These are phyloP conservation scores for Xylaria multiplex DNA, from an alignment of 2,329 filamentous ascomycete genomes.

Conservation along the genomic window DNA sequence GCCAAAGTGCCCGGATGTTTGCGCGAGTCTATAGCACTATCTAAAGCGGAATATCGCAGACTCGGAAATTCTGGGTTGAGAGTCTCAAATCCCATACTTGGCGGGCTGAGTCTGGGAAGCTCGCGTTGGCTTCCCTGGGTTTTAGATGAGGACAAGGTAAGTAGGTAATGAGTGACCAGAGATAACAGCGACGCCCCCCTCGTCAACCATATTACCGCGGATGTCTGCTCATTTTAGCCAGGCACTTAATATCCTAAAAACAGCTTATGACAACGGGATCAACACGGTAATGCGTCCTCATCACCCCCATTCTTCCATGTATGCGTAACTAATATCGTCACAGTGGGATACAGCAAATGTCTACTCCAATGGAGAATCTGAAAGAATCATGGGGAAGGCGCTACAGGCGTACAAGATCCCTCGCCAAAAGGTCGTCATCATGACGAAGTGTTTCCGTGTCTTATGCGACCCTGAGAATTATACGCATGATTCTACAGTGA, in stretches of 20 bases:
- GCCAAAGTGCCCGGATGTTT: slow-evolving; percentile 14
- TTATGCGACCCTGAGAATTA: slow-evolving; percentile 24
- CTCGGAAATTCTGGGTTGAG: slow-evolving; percentile 21
- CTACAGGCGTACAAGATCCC: slow-evolving; percentile 72
- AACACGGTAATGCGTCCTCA: slow-evolving; percentile 25
- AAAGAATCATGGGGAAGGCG: slow-evolving; percentile 72
- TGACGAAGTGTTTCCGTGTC: slow-evolving; percentile 48
- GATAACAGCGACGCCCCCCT: neutral
- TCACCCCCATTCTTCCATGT: neutral
- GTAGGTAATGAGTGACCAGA: slow-evolving; percentile 8
- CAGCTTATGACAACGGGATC: slow-evolving; percentile 35
- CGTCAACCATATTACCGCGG: neutral
- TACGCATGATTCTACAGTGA: slow-evolving; percentile 10
- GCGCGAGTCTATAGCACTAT: slow-evolving; percentile 18
- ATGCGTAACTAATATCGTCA: neutral
- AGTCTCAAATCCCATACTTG: slow-evolving; percentile 25
- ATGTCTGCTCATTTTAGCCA: slow-evolving; percentile 4
- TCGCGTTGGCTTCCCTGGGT: slow-evolving; percentile 27
- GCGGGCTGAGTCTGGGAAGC: slow-evolving; percentile 19
- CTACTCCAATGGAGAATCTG: slow-evolving; percentile 70
- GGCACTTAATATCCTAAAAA: slow-evolving; percentile 31
- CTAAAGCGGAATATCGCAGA: slow-evolving; percentile 24
- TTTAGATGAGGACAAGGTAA: slow-evolving; percentile 24
- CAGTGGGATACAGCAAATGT: slow-evolving; percentile 60
- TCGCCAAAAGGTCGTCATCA: slow-evolving; percentile 69